phyloP scores from a whole-genome alignment of 2,329 filamentous ascomycete genomes.

The Venturia oleaginea region DNA sequence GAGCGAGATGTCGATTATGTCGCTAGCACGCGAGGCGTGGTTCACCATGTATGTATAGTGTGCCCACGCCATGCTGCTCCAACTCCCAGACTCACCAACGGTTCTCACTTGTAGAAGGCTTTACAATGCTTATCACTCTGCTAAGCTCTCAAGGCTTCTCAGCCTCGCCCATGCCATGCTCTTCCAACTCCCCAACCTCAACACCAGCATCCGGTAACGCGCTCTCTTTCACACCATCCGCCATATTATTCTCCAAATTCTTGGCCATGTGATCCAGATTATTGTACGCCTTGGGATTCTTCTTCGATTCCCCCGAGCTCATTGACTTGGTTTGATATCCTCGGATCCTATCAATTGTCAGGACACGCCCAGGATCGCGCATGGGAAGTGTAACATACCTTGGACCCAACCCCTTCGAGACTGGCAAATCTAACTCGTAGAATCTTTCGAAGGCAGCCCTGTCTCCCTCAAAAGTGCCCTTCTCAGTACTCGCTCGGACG shows the following conservation, averaged over 20 bases:
- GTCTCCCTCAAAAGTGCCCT: slow-evolving; percentile 46
- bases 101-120: too few species aligned
- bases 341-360: slow-evolving; percentile 5
- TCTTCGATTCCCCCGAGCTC: slow-evolving; percentile 13
- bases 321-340: slow-evolving; percentile 13
- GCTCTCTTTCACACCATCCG: slow-evolving; percentile 2
- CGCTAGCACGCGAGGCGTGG: neutral
- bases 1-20: neutral
- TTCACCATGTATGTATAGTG: neutral
- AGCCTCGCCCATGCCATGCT: slow-evolving; percentile 4
- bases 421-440: slow-evolving; percentile 66
- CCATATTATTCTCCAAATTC: slow-evolving; percentile 9
- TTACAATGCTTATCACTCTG: too few species aligned
- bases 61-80: too few species aligned
- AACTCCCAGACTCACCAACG: too few species aligned
- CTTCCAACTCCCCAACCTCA: slow-evolving; percentile 8
- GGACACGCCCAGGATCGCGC: neutral
- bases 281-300: slow-evolving; percentile 12
- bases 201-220: neutral
- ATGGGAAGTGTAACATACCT: slow-evolving; percentile 28
- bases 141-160: neutral
- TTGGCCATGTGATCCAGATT: slow-evolving; percentile 13
- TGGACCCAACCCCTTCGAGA: slow-evolving; percentile 67
- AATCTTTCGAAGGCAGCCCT: slow-evolving; percentile 49
- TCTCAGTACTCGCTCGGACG: slow-evolving; percentile 55